Percentiles rank a stretch among this genome's conserved stretches.
Conservation (phyloP, 2,329 filamentous ascomycete species). For the Apiospora phragmitis region DNA sequence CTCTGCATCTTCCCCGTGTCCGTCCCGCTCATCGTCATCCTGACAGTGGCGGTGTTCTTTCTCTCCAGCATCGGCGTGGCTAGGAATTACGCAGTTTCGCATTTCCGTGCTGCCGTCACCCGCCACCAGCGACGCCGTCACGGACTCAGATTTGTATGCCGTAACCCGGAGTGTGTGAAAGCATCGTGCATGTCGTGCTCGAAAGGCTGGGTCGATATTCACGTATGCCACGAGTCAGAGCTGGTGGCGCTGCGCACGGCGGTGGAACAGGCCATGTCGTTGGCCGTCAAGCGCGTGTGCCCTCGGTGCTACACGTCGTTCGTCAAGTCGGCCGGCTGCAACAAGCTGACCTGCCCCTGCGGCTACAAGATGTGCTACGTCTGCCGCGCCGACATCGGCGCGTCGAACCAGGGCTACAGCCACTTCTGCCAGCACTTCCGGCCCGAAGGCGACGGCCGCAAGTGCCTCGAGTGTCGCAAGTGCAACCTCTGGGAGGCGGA, state of each 20-base stretch:
- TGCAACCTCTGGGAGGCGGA: slow-evolving; percentile 81
- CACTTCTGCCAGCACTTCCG: slow-evolving; percentile 98
- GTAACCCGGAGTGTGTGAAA: slow-evolving; percentile 65
- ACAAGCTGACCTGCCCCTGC: slow-evolving; percentile 93
- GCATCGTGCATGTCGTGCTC: slow-evolving; percentile 79
- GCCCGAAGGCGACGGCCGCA: slow-evolving; percentile 69
- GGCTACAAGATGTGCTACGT: slow-evolving; percentile 99
- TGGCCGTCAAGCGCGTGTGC: slow-evolving; percentile 92
- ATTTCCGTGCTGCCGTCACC: slow-evolving; percentile 61
- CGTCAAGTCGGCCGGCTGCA: slow-evolving; percentile 91
- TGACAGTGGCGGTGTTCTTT: slow-evolving; percentile 43
- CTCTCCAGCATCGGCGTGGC: slow-evolving; percentile 44
- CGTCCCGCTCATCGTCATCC: slow-evolving; percentile 46
- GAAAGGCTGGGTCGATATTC: slow-evolving; percentile 84
- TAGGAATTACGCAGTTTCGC: slow-evolving; percentile 39
- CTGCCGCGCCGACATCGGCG: slow-evolving; percentile 74
- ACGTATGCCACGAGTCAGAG: slow-evolving; percentile 85
- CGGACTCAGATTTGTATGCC: slow-evolving; percentile 77
- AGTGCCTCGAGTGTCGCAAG: slow-evolving; percentile 76
- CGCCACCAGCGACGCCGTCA: slow-evolving; percentile 71
- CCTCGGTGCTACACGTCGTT: slow-evolving; percentile 89
- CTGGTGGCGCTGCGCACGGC: slow-evolving; percentile 81
- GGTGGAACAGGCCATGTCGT: slow-evolving; percentile 89
- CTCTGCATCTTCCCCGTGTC: slow-evolving; percentile 28
- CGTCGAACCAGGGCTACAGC: slow-evolving; percentile 70